A percentile compares a stretch with the other conserved stretches of the same genome.
Conservation (phyloP, 2,329 filamentous ascomycete genomes). For the Fusarium sp. region DNA sequence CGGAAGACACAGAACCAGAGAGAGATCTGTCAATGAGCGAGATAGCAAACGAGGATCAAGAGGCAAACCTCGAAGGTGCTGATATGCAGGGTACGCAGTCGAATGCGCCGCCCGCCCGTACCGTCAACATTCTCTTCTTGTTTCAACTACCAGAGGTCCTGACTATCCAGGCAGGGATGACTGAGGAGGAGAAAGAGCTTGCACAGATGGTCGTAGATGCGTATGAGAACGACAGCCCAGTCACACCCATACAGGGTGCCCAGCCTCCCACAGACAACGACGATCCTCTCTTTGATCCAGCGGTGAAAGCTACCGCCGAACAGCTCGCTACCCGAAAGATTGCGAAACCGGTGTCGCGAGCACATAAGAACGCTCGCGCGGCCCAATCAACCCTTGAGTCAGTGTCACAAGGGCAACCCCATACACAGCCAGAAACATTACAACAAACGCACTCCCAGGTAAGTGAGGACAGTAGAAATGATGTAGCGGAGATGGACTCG, state of each 20-base stretch:
- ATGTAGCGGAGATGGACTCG: neutral
- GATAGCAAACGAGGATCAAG: neutral
- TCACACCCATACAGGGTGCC: neutral
- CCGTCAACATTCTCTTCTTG: neutral
- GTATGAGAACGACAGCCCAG: neutral
- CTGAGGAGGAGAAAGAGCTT: neutral
- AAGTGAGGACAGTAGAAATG: neutral
- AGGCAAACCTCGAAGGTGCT: neutral
- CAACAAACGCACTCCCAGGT: neutral
- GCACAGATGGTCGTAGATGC: neutral
- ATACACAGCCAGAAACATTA: neutral
- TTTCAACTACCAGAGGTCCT: neutral
- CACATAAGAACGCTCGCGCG: neutral
- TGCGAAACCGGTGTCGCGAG: slow-evolving; percentile 2
- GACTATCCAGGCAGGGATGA: neutral
- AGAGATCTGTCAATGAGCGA: neutral
- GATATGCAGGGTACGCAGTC: neutral
- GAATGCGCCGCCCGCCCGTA: neutral
- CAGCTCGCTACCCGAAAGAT: slow-evolving; percentile 8
- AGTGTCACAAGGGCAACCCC: neutral
- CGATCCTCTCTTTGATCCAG: neutral
- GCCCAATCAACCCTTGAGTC: neutral
- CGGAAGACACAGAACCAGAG: neutral
- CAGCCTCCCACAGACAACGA: neutral
- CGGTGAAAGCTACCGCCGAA: slow-evolving; percentile 4